These are phyloP conservation scores for Trichoderma koningiopsis DNA, from an alignment of 2,329 filamentous ascomycete species.

Conservation along the genomic window DNA sequence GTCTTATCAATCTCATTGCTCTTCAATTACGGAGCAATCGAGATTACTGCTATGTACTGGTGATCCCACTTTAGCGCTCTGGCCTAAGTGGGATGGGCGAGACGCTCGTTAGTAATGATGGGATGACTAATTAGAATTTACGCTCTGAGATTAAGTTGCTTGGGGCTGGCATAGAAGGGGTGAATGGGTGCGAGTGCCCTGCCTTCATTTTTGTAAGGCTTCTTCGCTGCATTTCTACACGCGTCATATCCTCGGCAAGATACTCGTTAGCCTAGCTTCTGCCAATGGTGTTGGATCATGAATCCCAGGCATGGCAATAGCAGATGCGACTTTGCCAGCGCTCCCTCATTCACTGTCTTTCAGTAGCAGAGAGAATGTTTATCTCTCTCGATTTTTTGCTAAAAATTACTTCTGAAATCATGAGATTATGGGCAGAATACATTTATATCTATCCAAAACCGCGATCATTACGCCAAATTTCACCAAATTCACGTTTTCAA, in stretches of 20 bases:
- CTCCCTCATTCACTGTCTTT: not conserved
- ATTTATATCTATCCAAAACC: too few relatives aligned
- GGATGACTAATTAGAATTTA: not conserved
- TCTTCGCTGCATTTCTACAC: not conserved
- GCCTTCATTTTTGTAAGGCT: not conserved
- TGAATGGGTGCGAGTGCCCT: not conserved
- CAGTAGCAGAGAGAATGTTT: not conserved
- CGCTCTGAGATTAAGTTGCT: not conserved
- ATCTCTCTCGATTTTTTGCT: too few relatives aligned
- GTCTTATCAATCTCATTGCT: not conserved
- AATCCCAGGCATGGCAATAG: not conserved
- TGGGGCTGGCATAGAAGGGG: not conserved
- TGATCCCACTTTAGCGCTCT: slow-evolving; percentile 7
- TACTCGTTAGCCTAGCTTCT: not conserved
- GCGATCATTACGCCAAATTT: not conserved
- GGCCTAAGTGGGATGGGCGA: not conserved
- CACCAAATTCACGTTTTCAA: not conserved
- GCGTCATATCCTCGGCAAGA: not conserved
- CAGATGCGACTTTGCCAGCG: not conserved
- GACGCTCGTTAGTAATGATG: not conserved
- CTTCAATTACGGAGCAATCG: not conserved
- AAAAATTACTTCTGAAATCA: too few relatives aligned
- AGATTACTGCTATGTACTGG: not conserved
- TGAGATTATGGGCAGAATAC: too few relatives aligned
- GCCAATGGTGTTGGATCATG: not conserved